Evolutionary conservation across 2,329 filamentous ascomycete species (phyloP), one percentile per base, ranked within the genome.

Genomic region (Penicillium sp.): DNA sequence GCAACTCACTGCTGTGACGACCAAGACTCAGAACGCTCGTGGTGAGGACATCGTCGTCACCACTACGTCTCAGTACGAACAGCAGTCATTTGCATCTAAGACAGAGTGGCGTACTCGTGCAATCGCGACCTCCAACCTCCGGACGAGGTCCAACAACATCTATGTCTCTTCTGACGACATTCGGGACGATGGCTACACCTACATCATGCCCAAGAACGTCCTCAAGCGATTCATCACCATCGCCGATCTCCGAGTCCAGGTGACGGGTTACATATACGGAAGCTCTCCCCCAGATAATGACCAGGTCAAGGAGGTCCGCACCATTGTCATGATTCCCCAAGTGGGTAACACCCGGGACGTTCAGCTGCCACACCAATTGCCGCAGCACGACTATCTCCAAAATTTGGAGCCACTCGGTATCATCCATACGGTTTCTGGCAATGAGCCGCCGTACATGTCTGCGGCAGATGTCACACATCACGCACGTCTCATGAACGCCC

Each of bases 161-260:
- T 99, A 97, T 76, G 96, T 99, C 67, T 96, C 94, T 8, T 94
- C 93, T 0, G 92, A 97, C 53, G 94, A 97, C 72, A 90, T 93
- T 64, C 90, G 92, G 53, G 86, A 94, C 63, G 92, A 96, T 59
- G 91, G 93, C 39, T 89, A 90, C 71, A 99, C 93, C 0, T 99
- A 97, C 70, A 90, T 99, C 69, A 97, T 99, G 91, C 94, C 94
- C 0, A 99, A 97, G 85, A 99, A 99, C 75, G 89, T 99, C 49
- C 84, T 99, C 69, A 97, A 96, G 83, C 90, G 91, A 64, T 99
- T 99, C 82, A 97, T 99, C 78, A 94, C 91, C 25, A 96, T 99
- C 71, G 89, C 94, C 47, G 94, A 99, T 79, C 85, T 99, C 55
- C 90, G 96, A 48, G 93, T 97, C 15, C 94, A 99, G 77, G 93